phyloP scores from a whole-genome alignment of 441 rosid species.

The Omphalea diandra region DNA sequence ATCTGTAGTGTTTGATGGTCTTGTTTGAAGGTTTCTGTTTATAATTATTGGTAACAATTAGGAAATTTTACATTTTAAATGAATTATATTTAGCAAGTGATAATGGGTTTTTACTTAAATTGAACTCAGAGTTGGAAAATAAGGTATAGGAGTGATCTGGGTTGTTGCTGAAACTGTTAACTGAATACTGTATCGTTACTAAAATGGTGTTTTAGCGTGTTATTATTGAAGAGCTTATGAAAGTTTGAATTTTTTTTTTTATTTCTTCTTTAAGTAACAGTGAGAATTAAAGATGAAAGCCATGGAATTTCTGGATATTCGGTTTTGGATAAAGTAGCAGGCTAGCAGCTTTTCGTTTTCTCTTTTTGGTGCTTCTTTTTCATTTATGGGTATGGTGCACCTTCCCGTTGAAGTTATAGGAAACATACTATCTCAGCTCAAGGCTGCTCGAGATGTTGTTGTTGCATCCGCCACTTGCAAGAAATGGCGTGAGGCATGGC shows the following conservation, averaged over 20 bases:
- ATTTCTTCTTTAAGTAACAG: neutral
- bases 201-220: neutral
- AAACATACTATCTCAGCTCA: slow-evolving; percentile 53
- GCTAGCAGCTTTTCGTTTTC: neutral
- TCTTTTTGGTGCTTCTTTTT: neutral
- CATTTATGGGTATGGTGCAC: slow-evolving; percentile 36
- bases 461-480: slow-evolving; percentile 67
- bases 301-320: neutral
- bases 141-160: neutral
- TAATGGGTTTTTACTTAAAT: neutral
- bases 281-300: neutral
- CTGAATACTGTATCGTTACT: neutral
- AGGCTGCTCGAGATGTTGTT: slow-evolving; percentile 59
- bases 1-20: neutral
- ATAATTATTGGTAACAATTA: no score
- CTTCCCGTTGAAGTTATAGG: slow-evolving; percentile 68
- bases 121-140: neutral
- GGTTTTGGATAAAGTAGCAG: neutral
- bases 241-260: neutral
- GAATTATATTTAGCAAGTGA: no score
- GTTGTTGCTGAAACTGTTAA: neutral
- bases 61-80: neutral
- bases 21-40: no score
- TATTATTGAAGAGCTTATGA: neutral
- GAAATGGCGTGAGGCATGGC: slow-evolving; percentile 73